phyloP scores from a whole-genome alignment of 495 filamentous ascomycete species.

The Penicillium soppii region DNA sequence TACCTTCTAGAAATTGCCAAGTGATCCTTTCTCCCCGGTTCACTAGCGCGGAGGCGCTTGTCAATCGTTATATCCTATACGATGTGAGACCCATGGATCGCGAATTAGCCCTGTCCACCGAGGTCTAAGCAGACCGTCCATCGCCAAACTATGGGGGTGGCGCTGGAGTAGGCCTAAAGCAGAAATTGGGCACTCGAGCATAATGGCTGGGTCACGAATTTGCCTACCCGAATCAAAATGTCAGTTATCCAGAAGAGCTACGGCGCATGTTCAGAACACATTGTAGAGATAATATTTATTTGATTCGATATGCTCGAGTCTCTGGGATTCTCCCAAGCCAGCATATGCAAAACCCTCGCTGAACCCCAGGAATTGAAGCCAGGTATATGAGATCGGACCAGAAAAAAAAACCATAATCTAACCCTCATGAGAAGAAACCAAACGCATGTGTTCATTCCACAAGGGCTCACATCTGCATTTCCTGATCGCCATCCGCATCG shows the following conservation, averaged over 20 bases:
- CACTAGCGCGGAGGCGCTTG: neutral
- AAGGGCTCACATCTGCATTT: conserved; percentile 40
- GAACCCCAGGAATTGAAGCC: neutral
- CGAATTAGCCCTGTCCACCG: no score
- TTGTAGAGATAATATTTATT: neutral
- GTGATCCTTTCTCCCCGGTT: neutral
- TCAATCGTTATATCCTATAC: neutral
- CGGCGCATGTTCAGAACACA: no score
- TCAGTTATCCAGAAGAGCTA: no score
- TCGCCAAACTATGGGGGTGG: neutral
- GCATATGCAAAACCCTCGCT: no score
- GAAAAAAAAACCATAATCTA: conserved; percentile 1
- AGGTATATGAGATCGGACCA: neutral
- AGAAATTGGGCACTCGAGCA: no score
- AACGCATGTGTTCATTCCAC: neutral
- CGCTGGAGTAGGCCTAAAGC: no score
- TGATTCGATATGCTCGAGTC: neutral
- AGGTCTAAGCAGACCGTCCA: no score
- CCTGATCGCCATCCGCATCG: conserved; percentile 32
- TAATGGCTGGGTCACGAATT: no score
- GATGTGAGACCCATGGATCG: neutral
- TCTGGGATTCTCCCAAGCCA: neutral
- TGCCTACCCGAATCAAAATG: no score
- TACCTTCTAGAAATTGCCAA: neutral
- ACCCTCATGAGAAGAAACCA: neutral